These are phyloP conservation scores for Ehretia macrophylla DNA, from an alignment of 257 asterid genomes.

Conservation along the genomic window DNA sequence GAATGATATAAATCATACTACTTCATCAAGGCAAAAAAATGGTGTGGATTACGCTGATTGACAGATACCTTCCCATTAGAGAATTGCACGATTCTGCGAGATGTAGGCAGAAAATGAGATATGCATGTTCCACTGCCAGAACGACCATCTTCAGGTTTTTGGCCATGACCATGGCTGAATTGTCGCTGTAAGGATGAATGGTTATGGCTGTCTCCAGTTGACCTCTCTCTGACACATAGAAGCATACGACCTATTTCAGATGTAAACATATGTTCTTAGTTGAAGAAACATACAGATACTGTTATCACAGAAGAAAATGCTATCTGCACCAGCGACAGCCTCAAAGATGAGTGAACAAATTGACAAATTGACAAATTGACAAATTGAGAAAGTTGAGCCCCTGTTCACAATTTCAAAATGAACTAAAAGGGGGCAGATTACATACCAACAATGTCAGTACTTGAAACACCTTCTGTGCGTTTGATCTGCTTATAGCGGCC, in stretches of 20 bases:
- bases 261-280: background rate
- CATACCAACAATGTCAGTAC: constrained; percentile 94
- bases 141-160: constrained; percentile 77
- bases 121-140: constrained; percentile 75
- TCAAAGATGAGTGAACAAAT: background rate
- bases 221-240: constrained; percentile 96
- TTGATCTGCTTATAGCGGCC: constrained; percentile 94
- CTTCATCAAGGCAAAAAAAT: background rate
- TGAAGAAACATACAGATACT: background rate
- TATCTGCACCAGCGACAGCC: too few species aligned
- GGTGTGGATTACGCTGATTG: constrained; percentile 3
- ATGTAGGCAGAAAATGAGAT: constrained; percentile 96
- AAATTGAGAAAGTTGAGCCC: background rate
- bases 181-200: constrained; percentile 91
- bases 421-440: constrained; percentile 14
- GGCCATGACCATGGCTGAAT: constrained; percentile 91
- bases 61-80: constrained; percentile 82
- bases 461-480: constrained; percentile 95
- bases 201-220: constrained; percentile 56
- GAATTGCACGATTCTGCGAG: constrained; percentile 96
- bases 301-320: too few species aligned
- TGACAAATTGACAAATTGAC: background rate
- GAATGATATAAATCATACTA: too few species aligned
- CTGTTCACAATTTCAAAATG: background rate
- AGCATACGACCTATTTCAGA: constrained; percentile 84